Percentiles rank a stretch among this genome's conserved stretches.
These are phyloP conservation scores for Aspergillus fumigatus DNA, from an alignment of 2,329 filamentous ascomycete species.

Conservation along the genomic window DNA sequence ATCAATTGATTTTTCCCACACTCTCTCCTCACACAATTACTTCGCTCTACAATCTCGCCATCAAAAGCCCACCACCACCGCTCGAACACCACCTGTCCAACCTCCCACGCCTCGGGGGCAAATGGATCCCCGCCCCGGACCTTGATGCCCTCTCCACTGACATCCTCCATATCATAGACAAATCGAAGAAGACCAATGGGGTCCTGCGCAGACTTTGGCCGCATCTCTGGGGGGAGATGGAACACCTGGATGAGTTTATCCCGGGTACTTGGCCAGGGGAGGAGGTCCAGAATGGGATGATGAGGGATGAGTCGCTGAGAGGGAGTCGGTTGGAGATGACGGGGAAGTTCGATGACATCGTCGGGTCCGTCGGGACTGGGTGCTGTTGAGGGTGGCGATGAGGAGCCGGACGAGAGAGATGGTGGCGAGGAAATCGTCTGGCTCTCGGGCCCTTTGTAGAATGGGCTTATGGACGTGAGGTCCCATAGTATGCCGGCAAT, in stretches of 20 bases:
- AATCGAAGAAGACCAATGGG: slow-evolving; percentile 49
- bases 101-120: slow-evolving; percentile 50
- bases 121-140: slow-evolving; percentile 50
- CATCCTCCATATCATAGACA: slow-evolving; percentile 55
- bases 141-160: slow-evolving; percentile 46
- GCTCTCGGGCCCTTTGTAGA: slow-evolving; percentile 26
- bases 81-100: slow-evolving; percentile 55
- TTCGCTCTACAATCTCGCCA: slow-evolving; percentile 48
- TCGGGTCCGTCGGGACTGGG: slow-evolving; percentile 15
- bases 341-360: slow-evolving; percentile 37
- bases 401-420: slow-evolving; percentile 7
- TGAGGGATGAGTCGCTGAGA: slow-evolving; percentile 50
- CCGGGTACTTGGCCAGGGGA: slow-evolving; percentile 55
- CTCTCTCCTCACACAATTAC: slow-evolving; percentile 48
- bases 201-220: slow-evolving; percentile 46
- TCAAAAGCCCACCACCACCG: slow-evolving; percentile 61
- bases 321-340: slow-evolving; percentile 48
- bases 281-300: slow-evolving; percentile 54
- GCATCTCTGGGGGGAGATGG: slow-evolving; percentile 44
- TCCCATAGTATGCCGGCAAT: slow-evolving; percentile 44
- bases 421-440: background rate
- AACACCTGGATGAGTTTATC: slow-evolving; percentile 52
- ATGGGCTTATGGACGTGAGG: slow-evolving; percentile 46
- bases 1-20: slow-evolving; percentile 37
- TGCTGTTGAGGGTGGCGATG: slow-evolving; percentile 16